Base-by-base conservation (phyloP, 1,284 basidiomycete genomes). In the Wolfiporia cocos region DNA sequence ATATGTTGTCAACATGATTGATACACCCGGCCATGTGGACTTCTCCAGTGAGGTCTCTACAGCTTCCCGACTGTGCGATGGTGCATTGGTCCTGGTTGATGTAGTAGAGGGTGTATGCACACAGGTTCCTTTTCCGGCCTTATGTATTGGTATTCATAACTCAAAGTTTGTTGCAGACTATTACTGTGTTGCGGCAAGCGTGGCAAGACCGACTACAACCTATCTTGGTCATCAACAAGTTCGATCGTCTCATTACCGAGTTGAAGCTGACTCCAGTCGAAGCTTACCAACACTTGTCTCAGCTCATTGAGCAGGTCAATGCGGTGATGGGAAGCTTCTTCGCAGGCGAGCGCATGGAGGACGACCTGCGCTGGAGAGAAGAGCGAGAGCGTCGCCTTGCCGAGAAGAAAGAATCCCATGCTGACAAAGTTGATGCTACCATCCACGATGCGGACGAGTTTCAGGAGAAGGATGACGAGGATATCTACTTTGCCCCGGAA, bases 61-160 rank as follows among this genome's bases (percentile, higher is more conserved):
- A 1, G 93, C 95, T 9, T 90, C 92, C 7, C 74, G 95, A 34
- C 63, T 99, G 21, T 97, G 93, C 56, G 96, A 99, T 61, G 96
- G 96, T 19, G 92, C 94, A 4, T 73, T 99, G 5, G 88, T 99
- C 22, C 72, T 99, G n/a, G 92, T 99, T 2, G 96, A 99, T 62
- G 93, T 92, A 1, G 92, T 98, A 4, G 96, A 99, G 68, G 96
- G 96, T 15, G 96, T 99, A 6, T 98, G 93, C 61, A 98, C 95
- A 1, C 95, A 98, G 71, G 92, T 86, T 47, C 51, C 80, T 64
- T 11, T 29, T 9, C 30, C 18, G 15, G 29, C 35, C 33, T n/a
- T 24, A 18, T 9, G 24, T 22, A 18, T 24, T 15, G 36, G 26
- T 28, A 11, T 4, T n/a, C 12, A 19, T 29, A 24, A 12, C 24